Percentiles rank a stretch among this genome's conserved stretches.
Evolutionary conservation across 2,329 filamentous ascomycete genomes (phyloP).

Genomic region (Fusarium sp.): DNA sequence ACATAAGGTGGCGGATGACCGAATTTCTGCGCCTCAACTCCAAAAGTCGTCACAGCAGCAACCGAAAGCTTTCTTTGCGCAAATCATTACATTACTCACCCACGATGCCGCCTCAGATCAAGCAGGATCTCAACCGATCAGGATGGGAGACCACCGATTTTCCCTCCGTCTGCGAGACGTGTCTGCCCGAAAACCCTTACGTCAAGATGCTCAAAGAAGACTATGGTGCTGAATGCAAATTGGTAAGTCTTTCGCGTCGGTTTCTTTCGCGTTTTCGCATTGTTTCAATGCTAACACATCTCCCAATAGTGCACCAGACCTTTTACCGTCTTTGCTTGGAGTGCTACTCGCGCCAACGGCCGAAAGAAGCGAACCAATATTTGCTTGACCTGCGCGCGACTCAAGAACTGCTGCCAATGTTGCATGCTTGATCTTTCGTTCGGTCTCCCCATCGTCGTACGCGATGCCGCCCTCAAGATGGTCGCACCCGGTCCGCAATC

Average conservation of each 20-base stretch:
- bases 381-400: slow-evolving; percentile 93
- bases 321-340: slow-evolving; percentile 97
- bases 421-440: slow-evolving; percentile 99
- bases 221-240: slow-evolving; percentile 87
- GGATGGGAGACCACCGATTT: slow-evolving; percentile 97
- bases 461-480: slow-evolving; percentile 98
- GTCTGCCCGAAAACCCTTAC: slow-evolving; percentile 95
- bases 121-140: slow-evolving; percentile 93
- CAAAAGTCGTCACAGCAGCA: slow-evolving; percentile 43
- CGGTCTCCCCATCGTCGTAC: slow-evolving; percentile 91
- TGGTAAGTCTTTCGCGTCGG: slow-evolving; percentile 55
- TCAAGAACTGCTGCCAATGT: slow-evolving; percentile 99
- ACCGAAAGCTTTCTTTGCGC: slow-evolving; percentile 30
- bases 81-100: slow-evolving; percentile 37
- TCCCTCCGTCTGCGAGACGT: slow-evolving; percentile 90
- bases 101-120: slow-evolving; percentile 89
- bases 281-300: not conserved
- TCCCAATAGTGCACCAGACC: slow-evolving; percentile 80
- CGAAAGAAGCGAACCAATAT: slow-evolving; percentile 95
- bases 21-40: slow-evolving; percentile 46
- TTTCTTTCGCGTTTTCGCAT: slow-evolving; percentile 6
- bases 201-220: slow-evolving; percentile 99
- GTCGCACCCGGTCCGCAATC: slow-evolving; percentile 93
- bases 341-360: slow-evolving; percentile 86
- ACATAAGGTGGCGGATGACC: slow-evolving; percentile 48